phyloP scores from a whole-genome alignment of 352 stramenopile genomes.

The Globisporangium cederbergense region DNA sequence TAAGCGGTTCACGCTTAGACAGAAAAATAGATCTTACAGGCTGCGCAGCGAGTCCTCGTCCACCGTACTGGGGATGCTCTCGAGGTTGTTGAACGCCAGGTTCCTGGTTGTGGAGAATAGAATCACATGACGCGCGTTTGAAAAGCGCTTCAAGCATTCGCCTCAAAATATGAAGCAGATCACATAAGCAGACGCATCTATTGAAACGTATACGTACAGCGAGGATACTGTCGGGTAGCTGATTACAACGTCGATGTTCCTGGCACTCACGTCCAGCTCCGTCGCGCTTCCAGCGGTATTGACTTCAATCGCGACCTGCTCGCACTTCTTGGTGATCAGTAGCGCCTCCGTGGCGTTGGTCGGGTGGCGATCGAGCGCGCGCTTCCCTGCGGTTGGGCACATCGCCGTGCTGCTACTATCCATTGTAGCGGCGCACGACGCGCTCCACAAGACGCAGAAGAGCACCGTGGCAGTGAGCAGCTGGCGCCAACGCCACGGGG shows the following conservation, averaged over 20 bases:
- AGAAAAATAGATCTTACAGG: neutral
- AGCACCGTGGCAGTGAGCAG: neutral
- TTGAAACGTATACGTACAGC: neutral
- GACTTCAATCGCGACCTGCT: neutral
- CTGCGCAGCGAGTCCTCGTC: neutral
- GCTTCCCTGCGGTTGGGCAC: neutral
- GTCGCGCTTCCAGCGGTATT: neutral
- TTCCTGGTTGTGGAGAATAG: conserved; percentile 2
- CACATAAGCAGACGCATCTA: neutral
- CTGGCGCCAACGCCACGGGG: neutral
- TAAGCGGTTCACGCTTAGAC: too few relatives aligned
- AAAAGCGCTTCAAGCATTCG: neutral
- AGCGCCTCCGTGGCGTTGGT: neutral
- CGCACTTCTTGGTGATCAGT: conserved; percentile 9
- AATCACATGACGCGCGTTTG: neutral
- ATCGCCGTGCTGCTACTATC: neutral
- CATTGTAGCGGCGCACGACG: neutral
- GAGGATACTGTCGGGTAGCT: neutral
- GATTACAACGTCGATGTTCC: conserved; percentile 4
- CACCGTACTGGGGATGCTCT: conserved; percentile 1
- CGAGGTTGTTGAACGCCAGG: conserved; percentile 17
- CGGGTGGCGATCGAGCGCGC: conserved; percentile 1
- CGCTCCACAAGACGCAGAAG: neutral
- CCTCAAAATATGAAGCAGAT: too few relatives aligned
- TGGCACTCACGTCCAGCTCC: conserved; percentile 2